Conservation (phyloP, 352 stramenopile genomes). For the Sclerospora graminicola region DNA sequence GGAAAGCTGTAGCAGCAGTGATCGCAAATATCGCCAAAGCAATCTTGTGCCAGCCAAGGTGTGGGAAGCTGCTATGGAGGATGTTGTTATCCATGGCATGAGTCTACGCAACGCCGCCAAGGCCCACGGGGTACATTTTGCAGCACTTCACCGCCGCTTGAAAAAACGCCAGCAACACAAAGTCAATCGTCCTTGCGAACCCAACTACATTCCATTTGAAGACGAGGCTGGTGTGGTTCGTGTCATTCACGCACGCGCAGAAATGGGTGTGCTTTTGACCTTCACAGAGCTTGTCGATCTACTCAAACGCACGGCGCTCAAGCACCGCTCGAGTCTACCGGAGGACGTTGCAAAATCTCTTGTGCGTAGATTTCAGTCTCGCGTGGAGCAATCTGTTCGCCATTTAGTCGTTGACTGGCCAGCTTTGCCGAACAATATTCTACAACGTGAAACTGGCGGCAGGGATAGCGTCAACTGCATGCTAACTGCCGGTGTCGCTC, state of each 20-base stretch:
- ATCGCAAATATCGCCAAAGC: slow-evolving; percentile 37
- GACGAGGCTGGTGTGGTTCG: slow-evolving; percentile 60
- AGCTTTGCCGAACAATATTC: slow-evolving; percentile 15
- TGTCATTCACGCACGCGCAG: slow-evolving; percentile 54
- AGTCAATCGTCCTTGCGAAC: slow-evolving; percentile 24
- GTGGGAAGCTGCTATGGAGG: slow-evolving; percentile 58
- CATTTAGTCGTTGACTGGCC: slow-evolving; percentile 60
- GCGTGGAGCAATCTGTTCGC: slow-evolving; percentile 48
- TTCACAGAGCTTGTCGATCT: slow-evolving; percentile 63
- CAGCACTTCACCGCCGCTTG: slow-evolving; percentile 48
- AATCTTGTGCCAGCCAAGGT: slow-evolving; percentile 46
- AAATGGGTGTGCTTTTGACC: slow-evolving; percentile 60
- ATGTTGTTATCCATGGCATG: slow-evolving; percentile 57
- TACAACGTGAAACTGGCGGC: slow-evolving; percentile 11
- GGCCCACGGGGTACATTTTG: slow-evolving; percentile 51
- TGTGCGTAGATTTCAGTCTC: slow-evolving; percentile 42
- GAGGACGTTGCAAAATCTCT: slow-evolving; percentile 29
- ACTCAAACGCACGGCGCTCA: slow-evolving; percentile 44
- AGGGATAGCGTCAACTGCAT: slow-evolving; percentile 7
- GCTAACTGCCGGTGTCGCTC: slow-evolving; percentile 2
- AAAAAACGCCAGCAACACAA: slow-evolving; percentile 56
- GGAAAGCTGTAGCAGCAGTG: slow-evolving; percentile 8
- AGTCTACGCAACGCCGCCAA: slow-evolving; percentile 55
- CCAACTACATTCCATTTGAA: slow-evolving; percentile 57
- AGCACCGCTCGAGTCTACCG: slow-evolving; percentile 34